Evolutionary conservation across 768 basidiomycete species (phyloP), one percentile per base, ranked within the genome.

Genomic region (Leccinum fibrillosum): DNA sequence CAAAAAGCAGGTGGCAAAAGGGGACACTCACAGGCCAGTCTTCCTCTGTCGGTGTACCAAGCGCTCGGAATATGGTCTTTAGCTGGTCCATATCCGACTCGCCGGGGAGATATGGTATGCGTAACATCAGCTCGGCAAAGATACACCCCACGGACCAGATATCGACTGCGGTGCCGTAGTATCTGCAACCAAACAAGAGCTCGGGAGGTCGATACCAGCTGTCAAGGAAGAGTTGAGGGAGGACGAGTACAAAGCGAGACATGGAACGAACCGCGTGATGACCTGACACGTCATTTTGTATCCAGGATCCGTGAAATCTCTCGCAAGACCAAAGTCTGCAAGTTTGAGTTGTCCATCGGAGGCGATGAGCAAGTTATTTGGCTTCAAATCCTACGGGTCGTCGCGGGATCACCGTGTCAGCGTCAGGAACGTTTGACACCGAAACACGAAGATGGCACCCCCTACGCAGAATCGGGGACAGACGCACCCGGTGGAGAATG

Each of bases 181-280:
- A 90, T 25, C 95, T 80, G 54, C 90, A 82, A 37, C 94, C 95
- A 62, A 92, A 96, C 6, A 99, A 78, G 10, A 99, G 82, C 72
- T 99, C 96, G 15, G 97, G 95, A 4, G 96, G 93, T 3, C 97
- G 90, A 69, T 99, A 99, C 97, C 97, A 99, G 63, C 96, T 96
- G 45, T n/a, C 25, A 15, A n/a, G 3, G 8, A 37, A 28, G 49
- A 61, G 26, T 26, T 26, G 26, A 26, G 26, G 50, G 39, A 61
- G 54, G 45, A 21, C 21, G 37, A 6, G 26, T 26, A 26, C 7
- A 54, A n/a, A 61, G 52, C 37, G 61, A 58, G 35, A 42, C 44
- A 44, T 12, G 28, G 37, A 34, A 72, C 84, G 54, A 52, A 95
- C 94, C 94, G 82, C 17, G 97, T 99, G 74, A 99, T 98, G 60